A percentile compares a stretch with the other conserved stretches of the same genome.
These are phyloP conservation scores for Trametes coccinea DNA, from an alignment of 768 basidiomycete species.

Conservation along the genomic window DNA sequence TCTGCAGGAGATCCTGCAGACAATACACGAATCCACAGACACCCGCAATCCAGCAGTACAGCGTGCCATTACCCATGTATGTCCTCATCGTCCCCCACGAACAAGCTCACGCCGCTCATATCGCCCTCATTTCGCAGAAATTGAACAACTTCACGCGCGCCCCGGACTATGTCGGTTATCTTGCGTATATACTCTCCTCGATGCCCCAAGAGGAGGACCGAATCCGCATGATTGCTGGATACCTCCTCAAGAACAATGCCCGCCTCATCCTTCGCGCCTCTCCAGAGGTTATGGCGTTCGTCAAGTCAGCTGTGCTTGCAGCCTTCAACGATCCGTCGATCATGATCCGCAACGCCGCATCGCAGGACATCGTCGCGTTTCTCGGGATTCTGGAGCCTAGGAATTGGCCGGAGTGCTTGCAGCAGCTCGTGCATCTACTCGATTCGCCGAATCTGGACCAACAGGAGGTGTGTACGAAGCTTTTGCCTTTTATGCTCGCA, in stretches of 20 bases:
- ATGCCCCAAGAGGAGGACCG: conserved; percentile 85
- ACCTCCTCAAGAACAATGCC: conserved; percentile 95
- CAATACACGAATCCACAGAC: conserved; percentile 89
- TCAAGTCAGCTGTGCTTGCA: conserved; percentile 73
- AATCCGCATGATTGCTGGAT: conserved; percentile 93
- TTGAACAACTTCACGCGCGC: conserved; percentile 83
- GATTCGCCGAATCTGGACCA: conserved; percentile 72
- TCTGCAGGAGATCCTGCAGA: conserved; percentile 88
- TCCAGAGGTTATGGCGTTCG: conserved; percentile 66
- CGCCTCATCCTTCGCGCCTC: conserved; percentile 70
- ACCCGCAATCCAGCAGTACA: conserved; percentile 69
- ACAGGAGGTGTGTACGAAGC: conserved; percentile 72
- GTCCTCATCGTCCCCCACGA: conserved; percentile 25
- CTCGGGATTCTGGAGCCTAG: conserved; percentile 85
- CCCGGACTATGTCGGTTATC: conserved; percentile 94
- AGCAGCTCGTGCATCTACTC: conserved; percentile 77
- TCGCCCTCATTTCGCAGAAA: conserved; percentile 53
- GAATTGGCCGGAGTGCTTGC: conserved; percentile 95
- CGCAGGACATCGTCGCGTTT: conserved; percentile 89
- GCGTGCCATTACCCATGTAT: conserved; percentile 79
- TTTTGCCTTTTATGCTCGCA: background rate
- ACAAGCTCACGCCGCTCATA: conserved; percentile 20
- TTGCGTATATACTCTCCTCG: conserved; percentile 87
- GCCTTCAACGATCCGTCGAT: conserved; percentile 80
- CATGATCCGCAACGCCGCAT: conserved; percentile 93